These are phyloP conservation scores for Cichorium intybus DNA, from an alignment of 140 eudicot genomes.

Conservation along the genomic window DNA sequence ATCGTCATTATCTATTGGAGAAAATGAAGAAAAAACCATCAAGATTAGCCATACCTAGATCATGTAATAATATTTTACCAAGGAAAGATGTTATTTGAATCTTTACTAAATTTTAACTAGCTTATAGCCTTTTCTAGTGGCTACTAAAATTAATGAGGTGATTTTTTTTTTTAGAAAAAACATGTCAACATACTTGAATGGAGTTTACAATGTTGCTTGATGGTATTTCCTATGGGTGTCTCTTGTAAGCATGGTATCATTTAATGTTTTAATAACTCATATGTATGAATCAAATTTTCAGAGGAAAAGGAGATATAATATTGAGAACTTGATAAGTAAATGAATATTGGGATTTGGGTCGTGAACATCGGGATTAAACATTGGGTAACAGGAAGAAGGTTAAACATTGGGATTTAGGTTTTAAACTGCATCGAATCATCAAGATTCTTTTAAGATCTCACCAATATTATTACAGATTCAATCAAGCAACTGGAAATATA, in stretches of 20 bases:
- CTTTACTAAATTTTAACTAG: background rate
- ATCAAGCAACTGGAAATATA: background rate
- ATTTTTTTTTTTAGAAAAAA: background rate
- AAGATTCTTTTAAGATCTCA: background rate
- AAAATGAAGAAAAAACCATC: conserved; percentile 1
- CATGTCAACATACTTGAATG: background rate
- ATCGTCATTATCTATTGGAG: conserved; percentile 56
- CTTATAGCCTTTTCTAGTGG: conserved; percentile 9
- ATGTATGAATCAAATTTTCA: background rate
- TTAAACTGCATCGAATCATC: background rate
- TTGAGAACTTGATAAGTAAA: background rate
- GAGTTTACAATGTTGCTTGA: background rate
- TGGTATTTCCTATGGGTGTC: background rate
- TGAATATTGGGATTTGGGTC: too few species aligned
- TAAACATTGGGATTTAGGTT: too few species aligned
- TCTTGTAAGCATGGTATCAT: background rate
- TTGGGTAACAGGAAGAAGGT: too few species aligned
- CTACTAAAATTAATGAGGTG: background rate
- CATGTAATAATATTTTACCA: background rate
- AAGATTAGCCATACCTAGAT: background rate
- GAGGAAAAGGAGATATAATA: background rate
- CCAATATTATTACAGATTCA: background rate
- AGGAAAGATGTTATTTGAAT: background rate
- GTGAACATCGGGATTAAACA: too few species aligned
- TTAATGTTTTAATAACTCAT: background rate